Base-by-base conservation (phyloP, 2,329 filamentous ascomycete genomes). In the Fusarium succisae region DNA sequence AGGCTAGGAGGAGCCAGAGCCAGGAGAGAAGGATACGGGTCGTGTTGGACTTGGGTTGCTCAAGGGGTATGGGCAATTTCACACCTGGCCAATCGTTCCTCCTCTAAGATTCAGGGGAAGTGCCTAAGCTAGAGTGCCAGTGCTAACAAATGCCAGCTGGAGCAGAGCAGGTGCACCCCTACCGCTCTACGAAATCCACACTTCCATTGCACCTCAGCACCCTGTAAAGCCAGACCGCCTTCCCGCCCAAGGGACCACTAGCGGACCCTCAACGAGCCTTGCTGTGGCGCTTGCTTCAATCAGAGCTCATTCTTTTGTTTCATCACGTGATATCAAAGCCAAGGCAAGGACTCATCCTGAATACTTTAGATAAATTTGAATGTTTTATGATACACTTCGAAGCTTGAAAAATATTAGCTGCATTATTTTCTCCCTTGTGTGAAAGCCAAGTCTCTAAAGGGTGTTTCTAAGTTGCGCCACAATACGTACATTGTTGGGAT, bases 11-110 rank as follows among this genome's bases (percentile, higher is more conserved):
- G 69, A 75, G 64, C 67, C 47, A 73, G 64, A 75, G 72, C 68
- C 47, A 74, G 76, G 76, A 77, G 74, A 76, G 74, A 78, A 76
- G 72, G 77, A 76, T 79, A 75, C 72, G 73, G 65, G 67, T 74
- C 67, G 43, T 66, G 73, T 74, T 76, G 59, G 69, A 75, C 43
- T 67, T 75, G 65, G 65, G 72, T 63, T 74, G 71, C 68, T 76
- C 76, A 78, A 75, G 73, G 76, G 76, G 76, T 69, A 74, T 73
- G 72, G 78, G 73, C 78, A 80, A 80, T 80, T 80, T 80, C 79
- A 63, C 69, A 79, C 77, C 65, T 78, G 72, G 79, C 79, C 79
- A 79, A 79, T 80, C 77, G 79, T 67, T 77, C 78, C 70, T 80
- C 69, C 78, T 70, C 69, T 70, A 61, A 69, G 67, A 76, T 75